Conservation (phyloP, 78 protist species). For the Isochrysis galbana region DNA sequence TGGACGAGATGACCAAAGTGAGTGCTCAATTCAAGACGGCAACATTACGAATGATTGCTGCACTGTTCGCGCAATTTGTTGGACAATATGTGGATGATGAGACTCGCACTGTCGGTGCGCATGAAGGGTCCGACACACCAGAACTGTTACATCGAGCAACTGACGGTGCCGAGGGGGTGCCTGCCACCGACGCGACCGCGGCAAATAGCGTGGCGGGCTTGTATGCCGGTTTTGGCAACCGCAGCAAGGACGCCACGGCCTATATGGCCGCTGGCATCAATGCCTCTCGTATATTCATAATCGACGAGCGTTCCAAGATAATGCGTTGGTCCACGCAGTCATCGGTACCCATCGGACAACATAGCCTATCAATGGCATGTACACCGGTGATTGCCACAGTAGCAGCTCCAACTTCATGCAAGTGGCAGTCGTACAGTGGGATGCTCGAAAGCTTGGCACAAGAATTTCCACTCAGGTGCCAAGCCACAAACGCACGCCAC, state of each 20-base stretch:
- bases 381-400: neutral
- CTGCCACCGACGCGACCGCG: neutral
- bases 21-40: neutral
- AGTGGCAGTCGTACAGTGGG: neutral
- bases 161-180: too few species aligned
- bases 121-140: too few species aligned
- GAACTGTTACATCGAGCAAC: too few species aligned
- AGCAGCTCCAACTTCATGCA: neutral
- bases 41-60: neutral
- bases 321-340: neutral
- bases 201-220: neutral
- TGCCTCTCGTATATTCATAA: neutral
- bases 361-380: neutral
- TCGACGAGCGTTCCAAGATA: neutral
- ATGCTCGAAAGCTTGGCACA: neutral
- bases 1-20: neutral
- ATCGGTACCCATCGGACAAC: neutral
- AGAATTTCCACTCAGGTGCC: neutral
- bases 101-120: too few species aligned
- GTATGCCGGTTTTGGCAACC: conserved; percentile 8
- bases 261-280: neutral
- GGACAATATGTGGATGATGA: too few species aligned
- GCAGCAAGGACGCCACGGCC: neutral
- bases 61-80: neutral
- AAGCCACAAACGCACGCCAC: neutral